These are phyloP conservation scores for Venturia nashicola DNA, from an alignment of 2,329 filamentous ascomycete genomes.

Conservation along the genomic window DNA sequence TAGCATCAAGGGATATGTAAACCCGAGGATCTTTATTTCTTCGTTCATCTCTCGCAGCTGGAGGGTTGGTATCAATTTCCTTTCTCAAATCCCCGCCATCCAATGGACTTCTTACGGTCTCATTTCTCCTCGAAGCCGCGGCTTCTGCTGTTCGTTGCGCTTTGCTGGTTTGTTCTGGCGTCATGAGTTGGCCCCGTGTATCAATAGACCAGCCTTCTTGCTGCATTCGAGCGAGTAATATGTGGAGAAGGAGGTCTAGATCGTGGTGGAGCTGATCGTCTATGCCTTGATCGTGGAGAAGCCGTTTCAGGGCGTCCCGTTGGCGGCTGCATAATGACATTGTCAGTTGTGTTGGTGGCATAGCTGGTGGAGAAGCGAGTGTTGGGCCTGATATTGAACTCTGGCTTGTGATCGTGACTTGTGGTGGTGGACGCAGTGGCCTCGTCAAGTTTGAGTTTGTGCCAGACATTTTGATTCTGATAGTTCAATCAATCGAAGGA, in stretches of 20 bases:
- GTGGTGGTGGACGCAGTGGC: not conserved
- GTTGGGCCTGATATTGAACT: not conserved
- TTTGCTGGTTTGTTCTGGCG: not conserved
- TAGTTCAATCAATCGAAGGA: not conserved
- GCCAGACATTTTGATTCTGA: not conserved
- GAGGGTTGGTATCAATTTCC: not conserved
- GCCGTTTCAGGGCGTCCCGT: not conserved
- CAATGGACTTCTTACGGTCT: not conserved
- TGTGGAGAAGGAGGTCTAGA: not conserved
- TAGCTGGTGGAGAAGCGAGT: not conserved
- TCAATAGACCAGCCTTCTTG: conserved; percentile 1
- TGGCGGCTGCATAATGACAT: conserved; percentile 1
- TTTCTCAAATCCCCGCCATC: not conserved
- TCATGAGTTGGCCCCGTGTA: not conserved
- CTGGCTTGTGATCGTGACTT: not conserved
- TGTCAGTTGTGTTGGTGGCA: not conserved
- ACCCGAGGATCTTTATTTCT: not conserved
- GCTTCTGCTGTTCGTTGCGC: not conserved
- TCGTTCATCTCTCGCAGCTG: not conserved
- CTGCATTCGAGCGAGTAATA: not conserved
- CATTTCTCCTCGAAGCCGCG: not conserved
- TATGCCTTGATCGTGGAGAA: not conserved
- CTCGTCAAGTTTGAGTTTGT: not conserved
- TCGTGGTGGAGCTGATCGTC: not conserved
- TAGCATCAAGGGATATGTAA: not conserved